Conservation (phyloP, 257 asterid genomes). For the Apocynum venetum region DNA sequence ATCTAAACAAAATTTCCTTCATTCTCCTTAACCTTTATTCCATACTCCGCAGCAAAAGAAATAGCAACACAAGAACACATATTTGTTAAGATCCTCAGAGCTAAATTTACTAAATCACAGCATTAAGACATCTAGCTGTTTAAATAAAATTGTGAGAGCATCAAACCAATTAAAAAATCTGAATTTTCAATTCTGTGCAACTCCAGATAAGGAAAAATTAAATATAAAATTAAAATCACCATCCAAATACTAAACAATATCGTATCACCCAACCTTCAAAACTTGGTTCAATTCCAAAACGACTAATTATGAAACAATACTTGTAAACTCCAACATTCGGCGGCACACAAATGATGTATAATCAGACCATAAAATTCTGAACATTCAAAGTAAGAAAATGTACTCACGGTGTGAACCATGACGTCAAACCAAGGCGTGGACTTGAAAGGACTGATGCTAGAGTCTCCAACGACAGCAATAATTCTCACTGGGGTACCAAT, state of each 20-base stretch:
- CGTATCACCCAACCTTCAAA: background rate
- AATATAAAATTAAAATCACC: background rate
- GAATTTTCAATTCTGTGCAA: background rate
- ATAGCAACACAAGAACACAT: background rate
- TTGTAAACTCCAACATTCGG: no score
- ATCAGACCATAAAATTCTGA: background rate
- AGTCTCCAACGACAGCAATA: slow-evolving; percentile 77
- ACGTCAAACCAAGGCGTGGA: slow-evolving; percentile 88
- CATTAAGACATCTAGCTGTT: background rate
- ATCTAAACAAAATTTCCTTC: background rate
- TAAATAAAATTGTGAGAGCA: background rate
- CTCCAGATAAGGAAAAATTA: background rate
- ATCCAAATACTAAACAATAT: background rate
- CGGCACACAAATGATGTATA: background rate
- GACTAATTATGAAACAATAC: background rate
- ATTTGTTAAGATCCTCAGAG: background rate
- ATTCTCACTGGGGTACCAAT: slow-evolving; percentile 50
- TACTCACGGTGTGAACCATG: slow-evolving; percentile 76
- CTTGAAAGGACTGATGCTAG: slow-evolving; percentile 71
- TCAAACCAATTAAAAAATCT: background rate
- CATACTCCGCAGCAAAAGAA: background rate
- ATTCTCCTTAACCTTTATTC: background rate
- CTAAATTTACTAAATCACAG: background rate
- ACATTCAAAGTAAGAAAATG: background rate
- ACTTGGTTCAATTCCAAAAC: background rate